Conservation (phyloP, 352 stramenopile species). For the Globisporangium ultimum region DNA sequence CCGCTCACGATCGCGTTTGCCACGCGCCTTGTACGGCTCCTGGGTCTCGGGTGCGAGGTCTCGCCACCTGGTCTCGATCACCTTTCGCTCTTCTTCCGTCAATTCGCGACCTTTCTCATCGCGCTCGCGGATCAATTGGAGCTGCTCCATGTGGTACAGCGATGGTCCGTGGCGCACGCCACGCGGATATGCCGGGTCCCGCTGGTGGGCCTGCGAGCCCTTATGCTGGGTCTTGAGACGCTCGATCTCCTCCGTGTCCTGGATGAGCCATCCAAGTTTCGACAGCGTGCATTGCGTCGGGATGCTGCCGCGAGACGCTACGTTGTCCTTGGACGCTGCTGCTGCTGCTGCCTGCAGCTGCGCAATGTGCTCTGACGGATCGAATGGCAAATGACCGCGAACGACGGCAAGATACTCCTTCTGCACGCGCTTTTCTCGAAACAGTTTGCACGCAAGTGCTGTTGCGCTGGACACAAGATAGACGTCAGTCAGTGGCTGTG, state of each 20-base stretch:
- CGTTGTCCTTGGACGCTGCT: neutral
- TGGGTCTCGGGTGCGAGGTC: conserved; percentile 47
- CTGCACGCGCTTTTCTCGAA: conserved; percentile 73
- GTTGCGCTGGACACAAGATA: conserved; percentile 44
- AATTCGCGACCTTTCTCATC: conserved; percentile 14
- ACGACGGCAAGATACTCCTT: conserved; percentile 88
- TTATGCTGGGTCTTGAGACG: conserved; percentile 46
- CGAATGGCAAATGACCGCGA: conserved; percentile 59
- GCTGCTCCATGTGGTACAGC: conserved; percentile 71
- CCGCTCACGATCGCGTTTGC: conserved; percentile 42
- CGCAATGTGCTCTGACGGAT: conserved; percentile 28
- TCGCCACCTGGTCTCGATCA: conserved; percentile 30
- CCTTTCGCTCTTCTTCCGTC: conserved; percentile 14
- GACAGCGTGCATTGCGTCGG: conserved; percentile 55
- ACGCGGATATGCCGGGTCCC: conserved; percentile 44
- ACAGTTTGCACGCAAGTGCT: conserved; percentile 58
- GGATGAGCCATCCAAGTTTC: conserved; percentile 59
- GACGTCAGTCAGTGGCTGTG: neutral
- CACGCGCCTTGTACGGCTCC: conserved; percentile 37
- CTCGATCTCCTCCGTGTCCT: conserved; percentile 71
- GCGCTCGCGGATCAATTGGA: conserved; percentile 20
- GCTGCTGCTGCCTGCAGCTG: conserved; percentile 4
- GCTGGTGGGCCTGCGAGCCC: conserved; percentile 45
- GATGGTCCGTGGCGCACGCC: conserved; percentile 57
- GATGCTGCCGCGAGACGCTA: neutral